Conservation (phyloP, 345 rosid species). For the Litchi chinensis region DNA sequence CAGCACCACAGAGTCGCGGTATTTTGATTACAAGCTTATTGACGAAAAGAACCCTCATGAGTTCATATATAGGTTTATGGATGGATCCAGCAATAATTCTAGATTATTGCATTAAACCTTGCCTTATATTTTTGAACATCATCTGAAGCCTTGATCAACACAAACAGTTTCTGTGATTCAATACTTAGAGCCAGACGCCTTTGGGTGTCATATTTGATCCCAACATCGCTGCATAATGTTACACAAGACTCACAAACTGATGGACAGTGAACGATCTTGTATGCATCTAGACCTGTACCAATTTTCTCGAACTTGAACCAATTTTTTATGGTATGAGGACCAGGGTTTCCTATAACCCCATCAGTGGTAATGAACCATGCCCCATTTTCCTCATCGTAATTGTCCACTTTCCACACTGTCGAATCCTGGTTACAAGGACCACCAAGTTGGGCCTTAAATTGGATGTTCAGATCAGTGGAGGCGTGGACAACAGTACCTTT, state of each 20-base stretch:
- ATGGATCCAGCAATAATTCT: too few species aligned
- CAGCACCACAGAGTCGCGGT: too few species aligned
- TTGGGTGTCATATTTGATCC: background rate
- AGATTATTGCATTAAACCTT: too few species aligned
- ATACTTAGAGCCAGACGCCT: background rate
- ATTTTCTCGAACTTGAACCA: conserved; percentile 28
- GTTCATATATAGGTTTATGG: too few species aligned
- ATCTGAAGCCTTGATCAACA: too few species aligned
- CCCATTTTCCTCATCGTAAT: background rate
- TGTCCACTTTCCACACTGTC: conserved; percentile 16
- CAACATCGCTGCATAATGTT: background rate
- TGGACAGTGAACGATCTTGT: conserved; percentile 20
- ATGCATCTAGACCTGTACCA: background rate
- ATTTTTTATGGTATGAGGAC: conserved; percentile 6
- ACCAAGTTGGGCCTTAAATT: background rate
- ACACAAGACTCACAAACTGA: background rate
- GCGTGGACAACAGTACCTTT: too few species aligned
- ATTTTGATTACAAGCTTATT: too few species aligned
- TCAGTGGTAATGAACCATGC: conserved; percentile 14
- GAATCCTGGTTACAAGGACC: background rate
- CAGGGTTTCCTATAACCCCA: conserved; percentile 21
- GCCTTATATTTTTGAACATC: background rate
- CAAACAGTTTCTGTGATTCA: background rate
- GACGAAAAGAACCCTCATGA: too few species aligned
- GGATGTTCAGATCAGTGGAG: background rate